phyloP scores from a whole-genome alignment of 148 eudicot species.

The Rhododendron henanense region DNA sequence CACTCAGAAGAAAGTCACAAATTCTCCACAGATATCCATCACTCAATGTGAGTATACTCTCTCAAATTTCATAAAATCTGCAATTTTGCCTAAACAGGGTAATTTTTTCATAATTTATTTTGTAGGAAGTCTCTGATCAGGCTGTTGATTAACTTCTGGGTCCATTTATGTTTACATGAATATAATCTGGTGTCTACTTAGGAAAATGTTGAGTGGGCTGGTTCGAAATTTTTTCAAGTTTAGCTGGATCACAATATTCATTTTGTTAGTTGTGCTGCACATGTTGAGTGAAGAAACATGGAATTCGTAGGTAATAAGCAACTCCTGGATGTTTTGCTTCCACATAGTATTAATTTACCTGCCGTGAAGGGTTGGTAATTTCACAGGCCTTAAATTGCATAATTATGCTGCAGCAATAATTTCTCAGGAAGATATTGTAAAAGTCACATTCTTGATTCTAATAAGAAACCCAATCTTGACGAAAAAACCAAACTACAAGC shows the following conservation, averaged over 20 bases:
- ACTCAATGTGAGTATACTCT: constrained; percentile 50
- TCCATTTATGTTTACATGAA: too few relatives aligned
- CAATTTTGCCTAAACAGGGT: not conserved
- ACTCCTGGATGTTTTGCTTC: not conserved
- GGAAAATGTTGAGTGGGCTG: not conserved
- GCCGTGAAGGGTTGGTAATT: not conserved
- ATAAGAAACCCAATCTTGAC: too few relatives aligned
- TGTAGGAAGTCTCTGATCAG: not conserved
- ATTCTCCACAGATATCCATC: constrained; percentile 86
- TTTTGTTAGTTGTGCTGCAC: not conserved
- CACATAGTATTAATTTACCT: not conserved
- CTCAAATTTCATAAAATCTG: not conserved
- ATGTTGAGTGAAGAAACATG: not conserved
- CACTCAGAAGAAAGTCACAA: constrained; percentile 91
- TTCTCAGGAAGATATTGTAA: too few relatives aligned
- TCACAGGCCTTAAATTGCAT: not conserved
- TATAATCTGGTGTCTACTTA: not conserved
- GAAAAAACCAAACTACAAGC: too few relatives aligned
- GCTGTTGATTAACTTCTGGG: too few relatives aligned
- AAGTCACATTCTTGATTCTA: too few relatives aligned
- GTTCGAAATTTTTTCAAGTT: not conserved
- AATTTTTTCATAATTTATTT: not conserved
- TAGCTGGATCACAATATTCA: not conserved
- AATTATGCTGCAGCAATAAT: not conserved
- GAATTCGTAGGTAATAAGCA: not conserved